Evolutionary conservation across 2,329 filamentous ascomycete species (phyloP).

Genomic region (Pseudocercospora fuligena): DNA sequence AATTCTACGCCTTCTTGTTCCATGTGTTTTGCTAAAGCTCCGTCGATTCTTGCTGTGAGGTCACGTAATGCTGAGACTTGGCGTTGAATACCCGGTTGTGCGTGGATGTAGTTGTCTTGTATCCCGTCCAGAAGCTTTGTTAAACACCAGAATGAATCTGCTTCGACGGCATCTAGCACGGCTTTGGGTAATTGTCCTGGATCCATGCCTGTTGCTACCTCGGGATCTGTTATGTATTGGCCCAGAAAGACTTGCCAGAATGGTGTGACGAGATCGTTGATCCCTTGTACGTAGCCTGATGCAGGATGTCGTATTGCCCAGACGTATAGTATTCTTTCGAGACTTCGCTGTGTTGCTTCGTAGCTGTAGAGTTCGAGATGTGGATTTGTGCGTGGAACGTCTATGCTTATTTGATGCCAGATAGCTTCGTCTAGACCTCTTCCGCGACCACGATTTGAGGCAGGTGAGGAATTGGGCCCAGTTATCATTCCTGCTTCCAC

Average conservation of each 20-base stretch:
- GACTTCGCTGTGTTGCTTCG: conserved; percentile 89
- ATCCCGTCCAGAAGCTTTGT: conserved; percentile 98
- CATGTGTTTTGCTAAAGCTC: conserved; percentile 80
- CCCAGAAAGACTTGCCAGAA: conserved; percentile 98
- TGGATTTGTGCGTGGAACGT: conserved; percentile 93
- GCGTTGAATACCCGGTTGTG: conserved; percentile 93
- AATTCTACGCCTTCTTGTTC: conserved; percentile 94
- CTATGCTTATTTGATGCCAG: conserved; percentile 99
- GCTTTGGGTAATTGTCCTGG: conserved; percentile 88
- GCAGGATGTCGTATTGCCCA: conserved; percentile 98
- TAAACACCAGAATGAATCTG: conserved; percentile 97
- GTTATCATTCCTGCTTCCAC: conserved; percentile 58
- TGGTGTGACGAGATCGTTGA: conserved; percentile 96
- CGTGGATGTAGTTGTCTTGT: conserved; percentile 98
- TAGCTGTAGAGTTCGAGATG: conserved; percentile 95
- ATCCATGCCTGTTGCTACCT: conserved; percentile 95
- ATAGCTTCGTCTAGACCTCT: conserved; percentile 93
- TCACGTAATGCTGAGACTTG: conserved; percentile 89
- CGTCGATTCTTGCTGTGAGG: conserved; percentile 87
- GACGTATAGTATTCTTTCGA: conserved; percentile 93
- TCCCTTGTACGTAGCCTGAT: conserved; percentile 96
- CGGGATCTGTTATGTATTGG: conserved; percentile 89
- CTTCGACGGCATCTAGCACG: conserved; percentile 94
- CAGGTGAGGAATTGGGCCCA: conserved; percentile 49
- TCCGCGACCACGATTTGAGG: conserved; percentile 62